Base-by-base conservation (phyloP, 495 filamentous ascomycete genomes). In the Aspergillus olivimuriae region DNA sequence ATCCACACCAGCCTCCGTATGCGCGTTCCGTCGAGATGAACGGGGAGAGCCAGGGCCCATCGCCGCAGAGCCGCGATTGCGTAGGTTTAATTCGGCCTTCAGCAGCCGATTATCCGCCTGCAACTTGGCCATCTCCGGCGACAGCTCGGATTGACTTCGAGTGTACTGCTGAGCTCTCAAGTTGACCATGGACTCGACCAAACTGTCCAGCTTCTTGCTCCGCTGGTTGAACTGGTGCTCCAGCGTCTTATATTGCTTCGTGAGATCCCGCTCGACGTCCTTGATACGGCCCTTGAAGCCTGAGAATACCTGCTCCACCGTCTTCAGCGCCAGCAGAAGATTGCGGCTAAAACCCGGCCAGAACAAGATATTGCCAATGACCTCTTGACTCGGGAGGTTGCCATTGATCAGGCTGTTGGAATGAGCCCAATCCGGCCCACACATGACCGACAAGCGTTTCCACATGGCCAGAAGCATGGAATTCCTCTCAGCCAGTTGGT, bases 361-460 rank as follows among this genome's bases (percentile, higher is more conserved):
- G 52, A 76, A 78, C 56, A 86, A 78, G 18, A 81, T 86, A 26
- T 82, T 80, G 23, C 72, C 66, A 41, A 95, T 81, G 33, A 88
- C 78, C 51, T 95, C 89, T 37, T 92, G 68, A 24, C 82, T 85
- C 0, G 88, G 86, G 5, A 90, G 68, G 40, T 90, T 85, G 37
- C 88, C 88, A 48, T 91, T 87, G 57, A 96, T 87, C 31, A 94
- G 78, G 47, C 82, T 84, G 52, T 97, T 90, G 47, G 86, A 81
- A 50, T 94, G 84, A 0, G 85, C 80, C 92, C 92, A 98, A 56
- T 97, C 92, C 0, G 77, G 72, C 21, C 92, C 92, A 52, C 94
- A 97, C 41, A 96, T 81, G 7, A 81, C 68, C 2, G 84, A 86
- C 11, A 98, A 73, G 20, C 88, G 79, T 41, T 87, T 87, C 92